Evolutionary conservation across 805 yeast genomes (phyloP).

Genomic region (Pichia cabralensis): DNA sequence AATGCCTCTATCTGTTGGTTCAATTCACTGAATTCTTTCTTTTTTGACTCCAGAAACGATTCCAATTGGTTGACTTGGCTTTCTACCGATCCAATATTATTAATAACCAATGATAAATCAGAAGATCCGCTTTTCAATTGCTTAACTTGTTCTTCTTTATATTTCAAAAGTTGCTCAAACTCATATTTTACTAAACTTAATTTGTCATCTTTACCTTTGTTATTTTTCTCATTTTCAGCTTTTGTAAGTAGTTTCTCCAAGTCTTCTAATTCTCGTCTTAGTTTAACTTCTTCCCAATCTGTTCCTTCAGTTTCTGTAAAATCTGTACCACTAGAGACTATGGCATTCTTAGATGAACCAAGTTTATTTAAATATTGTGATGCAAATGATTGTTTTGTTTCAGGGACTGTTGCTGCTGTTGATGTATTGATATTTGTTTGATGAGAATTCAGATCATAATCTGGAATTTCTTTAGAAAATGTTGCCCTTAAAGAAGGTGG

Average conservation of each 20-base stretch:
- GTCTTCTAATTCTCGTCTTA: constrained; percentile 68
- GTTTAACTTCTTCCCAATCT: constrained; percentile 87
- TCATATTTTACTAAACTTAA: constrained; percentile 40
- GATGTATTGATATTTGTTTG: constrained; percentile 32
- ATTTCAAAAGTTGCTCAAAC: constrained; percentile 71
- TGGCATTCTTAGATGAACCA: constrained; percentile 30
- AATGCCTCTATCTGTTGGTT: constrained; percentile 27
- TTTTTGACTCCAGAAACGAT: constrained; percentile 53
- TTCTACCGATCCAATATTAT: constrained; percentile 61
- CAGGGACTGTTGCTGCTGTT: constrained; percentile 10
- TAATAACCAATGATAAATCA: constrained; percentile 42
- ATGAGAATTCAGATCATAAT: constrained; percentile 50
- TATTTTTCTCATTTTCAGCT: constrained; percentile 40
- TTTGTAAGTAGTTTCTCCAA: constrained; percentile 55
- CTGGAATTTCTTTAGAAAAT: constrained; percentile 75
- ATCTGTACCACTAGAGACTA: constrained; percentile 45
- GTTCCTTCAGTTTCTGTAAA: constrained; percentile 65
- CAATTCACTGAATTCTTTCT: constrained; percentile 46
- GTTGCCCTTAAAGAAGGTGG: constrained; percentile 89
- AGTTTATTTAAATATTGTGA: constrained; percentile 45
- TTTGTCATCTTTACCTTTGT: constrained; percentile 21
- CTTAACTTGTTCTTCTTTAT: constrained; percentile 54
- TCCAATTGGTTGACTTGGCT: constrained; percentile 68
- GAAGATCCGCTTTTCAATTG: constrained; percentile 22
- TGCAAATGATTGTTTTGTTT: constrained; percentile 36